Percentiles rank a stretch among this genome's conserved stretches.
Evolutionary conservation across 805 yeast species (phyloP).

Genomic region (Ogataea pilisensis): DNA sequence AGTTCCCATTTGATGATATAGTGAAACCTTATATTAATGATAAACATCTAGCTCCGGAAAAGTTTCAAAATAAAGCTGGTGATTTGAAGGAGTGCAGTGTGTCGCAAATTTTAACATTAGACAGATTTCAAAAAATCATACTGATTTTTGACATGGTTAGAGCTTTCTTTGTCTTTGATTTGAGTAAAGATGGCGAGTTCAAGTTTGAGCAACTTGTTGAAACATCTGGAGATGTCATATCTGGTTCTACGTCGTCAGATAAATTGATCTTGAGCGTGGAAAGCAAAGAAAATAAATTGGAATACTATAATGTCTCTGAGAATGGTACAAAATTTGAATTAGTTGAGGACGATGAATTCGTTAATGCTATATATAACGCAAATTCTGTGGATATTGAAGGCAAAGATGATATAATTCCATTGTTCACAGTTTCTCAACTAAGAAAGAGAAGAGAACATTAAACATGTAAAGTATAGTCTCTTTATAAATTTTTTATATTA

Average conservation of each 20-base stretch:
- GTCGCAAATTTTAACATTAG: conserved; percentile 29
- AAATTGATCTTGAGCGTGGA: conserved; percentile 26
- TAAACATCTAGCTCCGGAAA: conserved; percentile 58
- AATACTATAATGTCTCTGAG: conserved; percentile 24
- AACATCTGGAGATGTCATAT: conserved; percentile 24
- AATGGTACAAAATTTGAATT: conserved; percentile 16
- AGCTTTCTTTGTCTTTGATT: conserved; percentile 36
- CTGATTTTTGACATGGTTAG: conserved; percentile 46
- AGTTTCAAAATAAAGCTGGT: conserved; percentile 52
- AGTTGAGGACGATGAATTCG: conserved; percentile 17
- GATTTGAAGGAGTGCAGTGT: conserved; percentile 50
- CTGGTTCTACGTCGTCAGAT: conserved; percentile 21
- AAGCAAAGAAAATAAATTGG: conserved; percentile 16
- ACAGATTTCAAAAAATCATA: conserved; percentile 30
- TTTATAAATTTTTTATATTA: no score
- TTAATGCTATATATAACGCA: conserved; percentile 30
- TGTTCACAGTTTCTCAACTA: conserved; percentile 48
- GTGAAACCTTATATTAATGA: conserved; percentile 44
- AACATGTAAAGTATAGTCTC: no score
- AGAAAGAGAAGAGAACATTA: conserved; percentile 66
- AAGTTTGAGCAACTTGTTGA: conserved; percentile 31
- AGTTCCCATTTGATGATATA: conserved; percentile 36
- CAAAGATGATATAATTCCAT: conserved; percentile 43
- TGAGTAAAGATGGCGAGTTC: conserved; percentile 28
- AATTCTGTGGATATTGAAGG: conserved; percentile 34